A percentile compares a stretch with the other conserved stretches of the same genome.
These are phyloP conservation scores for Rubia occidens DNA, from an alignment of 305 asterid genomes.

Conservation along the genomic window DNA sequence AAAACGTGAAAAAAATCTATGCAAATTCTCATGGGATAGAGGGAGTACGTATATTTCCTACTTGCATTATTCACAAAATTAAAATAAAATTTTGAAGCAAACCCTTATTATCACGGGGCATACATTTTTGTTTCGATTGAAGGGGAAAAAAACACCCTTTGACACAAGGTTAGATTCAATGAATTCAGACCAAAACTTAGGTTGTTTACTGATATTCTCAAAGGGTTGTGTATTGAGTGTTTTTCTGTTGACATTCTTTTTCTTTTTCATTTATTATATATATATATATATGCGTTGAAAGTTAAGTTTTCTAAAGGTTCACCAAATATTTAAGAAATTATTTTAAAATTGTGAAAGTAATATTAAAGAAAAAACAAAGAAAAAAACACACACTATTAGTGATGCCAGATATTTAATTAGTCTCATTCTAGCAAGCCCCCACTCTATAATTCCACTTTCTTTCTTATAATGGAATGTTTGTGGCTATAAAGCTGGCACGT, in stretches of 20 bases:
- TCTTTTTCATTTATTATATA: too few relatives aligned
- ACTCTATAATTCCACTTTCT: neutral
- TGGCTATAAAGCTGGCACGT: slow-evolving; percentile 29
- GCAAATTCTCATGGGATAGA: too few relatives aligned
- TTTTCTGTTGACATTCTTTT: too few relatives aligned
- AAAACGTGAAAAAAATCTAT: too few relatives aligned
- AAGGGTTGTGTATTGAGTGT: too few relatives aligned
- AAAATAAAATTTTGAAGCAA: too few relatives aligned
- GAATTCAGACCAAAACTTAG: neutral
- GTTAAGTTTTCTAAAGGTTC: neutral
- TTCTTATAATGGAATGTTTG: slow-evolving; percentile 15
- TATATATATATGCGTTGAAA: neutral
- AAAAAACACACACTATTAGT: neutral
- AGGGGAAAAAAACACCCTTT: too few relatives aligned
- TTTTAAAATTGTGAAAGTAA: neutral
- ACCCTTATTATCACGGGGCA: too few relatives aligned
- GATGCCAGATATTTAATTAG: neutral
- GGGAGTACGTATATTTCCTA: too few relatives aligned
- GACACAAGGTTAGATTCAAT: neutral
- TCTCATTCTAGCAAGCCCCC: neutral
- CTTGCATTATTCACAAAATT: too few relatives aligned
- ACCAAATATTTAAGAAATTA: neutral
- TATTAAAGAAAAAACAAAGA: neutral
- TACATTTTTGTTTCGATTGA: too few relatives aligned
- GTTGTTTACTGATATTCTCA: neutral